A percentile compares a stretch with the other conserved stretches of the same genome.
Conservation (phyloP, 208 protist species). For the Balamuthia mandrillaris region DNA sequence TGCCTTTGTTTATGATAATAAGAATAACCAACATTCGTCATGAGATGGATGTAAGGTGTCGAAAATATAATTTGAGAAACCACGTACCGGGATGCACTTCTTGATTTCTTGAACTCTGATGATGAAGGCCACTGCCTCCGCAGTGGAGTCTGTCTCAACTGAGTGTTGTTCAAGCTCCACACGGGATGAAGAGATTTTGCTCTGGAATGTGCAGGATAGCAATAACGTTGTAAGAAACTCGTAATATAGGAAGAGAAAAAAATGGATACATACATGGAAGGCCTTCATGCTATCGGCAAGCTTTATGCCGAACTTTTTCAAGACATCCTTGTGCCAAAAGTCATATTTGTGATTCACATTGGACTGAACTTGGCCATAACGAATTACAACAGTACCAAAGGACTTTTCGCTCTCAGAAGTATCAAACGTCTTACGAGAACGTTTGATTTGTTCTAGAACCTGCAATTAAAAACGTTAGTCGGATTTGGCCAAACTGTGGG, state of each 20-base stretch:
- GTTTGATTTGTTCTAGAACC: constrained; percentile 72
- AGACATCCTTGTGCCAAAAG: constrained; percentile 76
- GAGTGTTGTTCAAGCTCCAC: constrained; percentile 65
- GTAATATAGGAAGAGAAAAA: not conserved
- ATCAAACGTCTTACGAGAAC: constrained; percentile 73
- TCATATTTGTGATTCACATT: constrained; percentile 84
- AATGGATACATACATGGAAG: constrained; percentile 30
- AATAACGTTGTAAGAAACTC: constrained; percentile 1
- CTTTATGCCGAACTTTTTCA: constrained; percentile 65
- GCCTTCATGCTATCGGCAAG: constrained; percentile 50
- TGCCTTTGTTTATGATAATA: no score
- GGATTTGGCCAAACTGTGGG: no score
- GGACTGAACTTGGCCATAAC: constrained; percentile 75
- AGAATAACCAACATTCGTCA: no score
- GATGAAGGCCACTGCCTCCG: constrained; percentile 85
- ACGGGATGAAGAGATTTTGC: constrained; percentile 40
- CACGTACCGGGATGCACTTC: constrained; percentile 56
- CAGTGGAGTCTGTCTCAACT: constrained; percentile 74
- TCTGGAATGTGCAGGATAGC: not conserved
- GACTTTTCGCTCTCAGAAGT: constrained; percentile 58
- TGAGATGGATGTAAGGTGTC: no score
- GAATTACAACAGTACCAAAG: constrained; percentile 74
- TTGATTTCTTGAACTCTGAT: constrained; percentile 73
- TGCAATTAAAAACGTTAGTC: no score
- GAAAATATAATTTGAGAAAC: no score